phyloP scores from a whole-genome alignment of 768 basidiomycete genomes.

The Heimioporus sp. region DNA sequence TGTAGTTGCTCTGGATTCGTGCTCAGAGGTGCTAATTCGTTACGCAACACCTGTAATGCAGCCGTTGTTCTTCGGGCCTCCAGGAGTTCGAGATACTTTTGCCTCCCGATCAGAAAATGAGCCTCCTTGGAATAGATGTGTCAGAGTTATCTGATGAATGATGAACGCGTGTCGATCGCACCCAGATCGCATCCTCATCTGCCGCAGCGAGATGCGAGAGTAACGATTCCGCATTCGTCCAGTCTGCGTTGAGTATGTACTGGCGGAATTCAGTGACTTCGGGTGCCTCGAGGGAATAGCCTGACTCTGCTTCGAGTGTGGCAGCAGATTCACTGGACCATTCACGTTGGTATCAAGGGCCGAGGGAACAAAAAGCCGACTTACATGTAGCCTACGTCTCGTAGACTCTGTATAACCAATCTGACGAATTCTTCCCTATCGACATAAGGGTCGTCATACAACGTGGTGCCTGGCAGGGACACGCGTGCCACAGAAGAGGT shows the following conservation, averaged over 20 bases:
- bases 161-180: conserved; percentile 36
- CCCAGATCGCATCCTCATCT: conserved; percentile 68
- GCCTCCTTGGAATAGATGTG: conserved; percentile 54
- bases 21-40: conserved; percentile 83
- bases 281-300: conserved; percentile 77
- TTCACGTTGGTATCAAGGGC: conserved; percentile 8
- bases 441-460: conserved; percentile 77
- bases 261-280: conserved; percentile 79
- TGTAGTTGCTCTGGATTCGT: conserved; percentile 82
- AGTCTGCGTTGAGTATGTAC: conserved; percentile 75
- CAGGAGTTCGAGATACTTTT: conserved; percentile 93
- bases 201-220: conserved; percentile 67
- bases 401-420: conserved; percentile 82
- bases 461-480: conserved; percentile 63
- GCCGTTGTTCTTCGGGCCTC: conserved; percentile 77
- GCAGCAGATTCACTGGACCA: conserved; percentile 76
- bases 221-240: conserved; percentile 74
- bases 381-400: conserved; percentile 81
- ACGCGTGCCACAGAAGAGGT: conserved; percentile 55
- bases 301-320: conserved; percentile 89
- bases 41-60: conserved; percentile 83
- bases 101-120: conserved; percentile 84
- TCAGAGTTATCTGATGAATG: conserved; percentile 15
- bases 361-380: conserved; percentile 23
- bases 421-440: conserved; percentile 91